Conservation (phyloP, 305 asterid species). For the Fraxinus paxiana region DNA sequence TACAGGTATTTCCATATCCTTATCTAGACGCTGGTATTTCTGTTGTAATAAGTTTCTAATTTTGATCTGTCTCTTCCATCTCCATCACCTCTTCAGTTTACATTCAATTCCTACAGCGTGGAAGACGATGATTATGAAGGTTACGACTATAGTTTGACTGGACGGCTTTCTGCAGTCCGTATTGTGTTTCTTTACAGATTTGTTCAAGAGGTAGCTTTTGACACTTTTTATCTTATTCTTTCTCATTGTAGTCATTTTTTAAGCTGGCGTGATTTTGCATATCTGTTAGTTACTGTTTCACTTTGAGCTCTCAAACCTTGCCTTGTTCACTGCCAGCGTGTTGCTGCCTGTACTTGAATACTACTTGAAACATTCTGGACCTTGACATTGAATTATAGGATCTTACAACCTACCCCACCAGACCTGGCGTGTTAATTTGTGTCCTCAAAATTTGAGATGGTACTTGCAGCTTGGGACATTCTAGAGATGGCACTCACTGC, state of each 20-base stretch:
- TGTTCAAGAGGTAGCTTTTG: constrained; percentile 77
- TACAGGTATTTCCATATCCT: constrained; percentile 54
- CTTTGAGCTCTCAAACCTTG: neutral
- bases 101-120: constrained; percentile 68
- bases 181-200: constrained; percentile 90
- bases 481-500: neutral
- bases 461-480: neutral
- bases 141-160: constrained; percentile 77
- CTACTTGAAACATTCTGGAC: neutral
- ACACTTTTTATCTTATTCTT: neutral
- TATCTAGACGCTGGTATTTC: constrained; percentile 11
- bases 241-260: constrained; percentile 7
- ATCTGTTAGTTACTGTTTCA: neutral
- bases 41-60: constrained; percentile 20
- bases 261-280: constrained; percentile 3
- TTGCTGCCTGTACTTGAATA: neutral
- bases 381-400: neutral
- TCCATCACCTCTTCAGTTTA: constrained; percentile 64
- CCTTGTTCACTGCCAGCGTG: neutral
- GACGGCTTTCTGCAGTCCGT: constrained; percentile 95
- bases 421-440: neutral
- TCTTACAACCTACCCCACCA: neutral
- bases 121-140: constrained; percentile 95
- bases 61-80: constrained; percentile 11
- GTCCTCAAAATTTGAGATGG: neutral